A percentile compares a stretch with the other conserved stretches of the same genome.
phyloP scores from a whole-genome alignment of 2,329 filamentous ascomycete genomes.

The Cladosporium sphaerospermum region DNA sequence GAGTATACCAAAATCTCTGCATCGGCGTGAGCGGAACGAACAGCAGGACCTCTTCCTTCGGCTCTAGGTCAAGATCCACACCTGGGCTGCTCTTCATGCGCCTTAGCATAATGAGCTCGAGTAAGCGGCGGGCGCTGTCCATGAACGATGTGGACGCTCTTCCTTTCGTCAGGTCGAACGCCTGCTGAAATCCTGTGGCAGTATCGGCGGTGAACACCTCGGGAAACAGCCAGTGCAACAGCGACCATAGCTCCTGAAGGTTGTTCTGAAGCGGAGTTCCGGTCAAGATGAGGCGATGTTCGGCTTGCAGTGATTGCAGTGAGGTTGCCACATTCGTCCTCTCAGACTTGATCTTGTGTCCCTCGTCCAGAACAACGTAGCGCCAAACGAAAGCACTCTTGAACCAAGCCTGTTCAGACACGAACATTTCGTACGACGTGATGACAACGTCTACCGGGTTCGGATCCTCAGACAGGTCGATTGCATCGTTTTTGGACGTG shows the following conservation, averaged over 20 bases:
- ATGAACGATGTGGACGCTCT: slow-evolving; percentile 49
- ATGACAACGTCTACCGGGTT: slow-evolving; percentile 39
- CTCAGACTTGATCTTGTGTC: slow-evolving; percentile 49
- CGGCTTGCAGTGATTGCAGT: slow-evolving; percentile 40
- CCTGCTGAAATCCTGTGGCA: slow-evolving; percentile 45
- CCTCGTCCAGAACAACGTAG: slow-evolving; percentile 50
- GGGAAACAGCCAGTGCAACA: slow-evolving; percentile 53
- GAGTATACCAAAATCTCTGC: slow-evolving; percentile 54
- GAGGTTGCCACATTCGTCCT: slow-evolving; percentile 38
- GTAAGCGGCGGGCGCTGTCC: slow-evolving; percentile 45
- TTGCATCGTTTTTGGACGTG: slow-evolving; percentile 19
- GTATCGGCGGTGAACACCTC: slow-evolving; percentile 52
- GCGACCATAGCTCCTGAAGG: slow-evolving; percentile 51
- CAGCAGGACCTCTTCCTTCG: slow-evolving; percentile 52
- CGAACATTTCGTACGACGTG: slow-evolving; percentile 47
- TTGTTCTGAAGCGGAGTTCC: slow-evolving; percentile 56
- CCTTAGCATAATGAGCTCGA: slow-evolving; percentile 54
- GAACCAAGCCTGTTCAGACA: slow-evolving; percentile 44
- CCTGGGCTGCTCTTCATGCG: slow-evolving; percentile 51
- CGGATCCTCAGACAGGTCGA: slow-evolving; percentile 20
- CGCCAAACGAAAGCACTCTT: slow-evolving; percentile 46
- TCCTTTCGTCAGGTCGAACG: slow-evolving; percentile 52
- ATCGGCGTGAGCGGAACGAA: slow-evolving; percentile 53
- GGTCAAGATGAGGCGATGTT: slow-evolving; percentile 47
- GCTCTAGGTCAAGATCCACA: slow-evolving; percentile 50